phyloP scores from a whole-genome alignment of 192 early-diverging fungal genomes.

The Dispira simplex region DNA sequence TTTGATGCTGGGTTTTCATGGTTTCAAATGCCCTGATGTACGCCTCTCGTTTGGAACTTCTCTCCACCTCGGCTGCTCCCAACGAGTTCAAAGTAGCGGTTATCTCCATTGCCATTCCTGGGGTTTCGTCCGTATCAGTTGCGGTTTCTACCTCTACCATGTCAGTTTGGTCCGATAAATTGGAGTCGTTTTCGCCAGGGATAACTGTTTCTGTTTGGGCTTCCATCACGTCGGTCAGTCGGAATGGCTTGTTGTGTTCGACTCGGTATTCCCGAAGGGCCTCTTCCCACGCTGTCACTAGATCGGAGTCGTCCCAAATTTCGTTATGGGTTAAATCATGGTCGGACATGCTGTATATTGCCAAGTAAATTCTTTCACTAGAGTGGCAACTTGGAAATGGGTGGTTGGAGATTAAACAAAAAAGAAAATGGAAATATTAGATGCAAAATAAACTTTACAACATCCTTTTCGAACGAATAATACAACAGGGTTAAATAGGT shows the following conservation, averaged over 20 bases:
- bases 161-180: background rate
- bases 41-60: too few relatives aligned
- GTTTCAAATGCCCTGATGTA: too few relatives aligned
- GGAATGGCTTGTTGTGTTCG: background rate
- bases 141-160: background rate
- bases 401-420: too few relatives aligned
- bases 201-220: background rate
- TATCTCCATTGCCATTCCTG: background rate
- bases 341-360: background rate
- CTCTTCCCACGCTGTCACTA: background rate
- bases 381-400: too few relatives aligned
- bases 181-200: background rate
- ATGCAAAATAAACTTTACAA: too few relatives aligned
- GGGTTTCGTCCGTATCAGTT: too few relatives aligned
- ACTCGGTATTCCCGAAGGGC: background rate
- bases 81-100: background rate
- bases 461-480: too few relatives aligned
- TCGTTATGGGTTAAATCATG: background rate
- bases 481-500: too few relatives aligned
- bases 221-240: background rate
- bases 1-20: too few relatives aligned
- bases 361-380: too few relatives aligned
- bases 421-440: too few relatives aligned
- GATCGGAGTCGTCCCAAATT: slow-evolving; percentile 5
- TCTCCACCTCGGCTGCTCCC: background rate